Evolutionary conservation across 768 basidiomycete genomes (phyloP).

Genomic region (Tricholoma saponaceum): DNA sequence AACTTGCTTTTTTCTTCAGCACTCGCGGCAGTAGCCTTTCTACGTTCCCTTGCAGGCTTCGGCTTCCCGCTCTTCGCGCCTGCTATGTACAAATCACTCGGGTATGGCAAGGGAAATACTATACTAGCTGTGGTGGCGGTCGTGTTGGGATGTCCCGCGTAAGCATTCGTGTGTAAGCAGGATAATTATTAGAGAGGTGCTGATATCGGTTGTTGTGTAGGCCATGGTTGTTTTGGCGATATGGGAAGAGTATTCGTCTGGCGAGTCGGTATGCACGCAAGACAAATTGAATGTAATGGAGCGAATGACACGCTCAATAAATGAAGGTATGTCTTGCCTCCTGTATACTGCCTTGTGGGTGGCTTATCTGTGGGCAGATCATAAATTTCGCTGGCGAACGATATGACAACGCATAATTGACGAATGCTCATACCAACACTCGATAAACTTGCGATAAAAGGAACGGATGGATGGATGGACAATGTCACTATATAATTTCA

Average conservation of each 20-base stretch:
- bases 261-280: slow-evolving; percentile 47
- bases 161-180: slow-evolving; percentile 16
- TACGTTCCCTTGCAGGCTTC: slow-evolving; percentile 68
- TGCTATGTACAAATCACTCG: slow-evolving; percentile 59
- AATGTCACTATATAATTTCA: too few relatives aligned
- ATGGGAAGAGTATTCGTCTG: slow-evolving; percentile 40
- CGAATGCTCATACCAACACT: too few relatives aligned
- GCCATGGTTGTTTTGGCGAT: slow-evolving; percentile 32
- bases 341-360: too few relatives aligned
- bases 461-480: too few relatives aligned
- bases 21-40: slow-evolving; percentile 57
- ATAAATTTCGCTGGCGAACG: too few relatives aligned
- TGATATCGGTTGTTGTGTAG: slow-evolving; percentile 13
- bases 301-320: neutral
- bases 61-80: slow-evolving; percentile 78
- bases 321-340: neutral
- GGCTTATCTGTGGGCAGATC: too few relatives aligned
- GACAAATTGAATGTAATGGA: neutral
- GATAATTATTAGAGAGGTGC: too few relatives aligned
- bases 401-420: too few relatives aligned
- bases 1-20: slow-evolving; percentile 28
- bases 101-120: slow-evolving; percentile 67
- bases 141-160: slow-evolving; percentile 59
- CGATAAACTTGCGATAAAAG: too few relatives aligned
- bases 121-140: slow-evolving; percentile 58